Evolutionary conservation across 768 basidiomycete species (phyloP).

Genomic region (Cystobasidium ongulense): DNA sequence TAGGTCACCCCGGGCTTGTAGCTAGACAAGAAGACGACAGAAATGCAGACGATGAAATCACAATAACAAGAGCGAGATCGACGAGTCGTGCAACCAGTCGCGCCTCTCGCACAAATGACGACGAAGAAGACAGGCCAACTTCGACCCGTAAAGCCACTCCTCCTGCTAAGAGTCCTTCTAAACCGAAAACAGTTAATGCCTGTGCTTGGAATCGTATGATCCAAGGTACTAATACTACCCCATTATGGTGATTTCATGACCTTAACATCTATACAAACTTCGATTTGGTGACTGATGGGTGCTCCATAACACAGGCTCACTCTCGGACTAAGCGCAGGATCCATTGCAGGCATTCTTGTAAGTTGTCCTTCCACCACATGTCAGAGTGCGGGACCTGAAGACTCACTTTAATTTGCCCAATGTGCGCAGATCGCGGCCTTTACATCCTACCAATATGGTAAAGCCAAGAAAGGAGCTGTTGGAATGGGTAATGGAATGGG

Average conservation of each 20-base stretch:
- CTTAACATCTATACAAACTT: background rate
- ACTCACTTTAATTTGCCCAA: too few relatives aligned
- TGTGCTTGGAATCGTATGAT: background rate
- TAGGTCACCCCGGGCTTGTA: background rate
- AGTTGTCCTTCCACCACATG: background rate
- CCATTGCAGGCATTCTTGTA: background rate
- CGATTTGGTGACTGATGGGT: too few relatives aligned
- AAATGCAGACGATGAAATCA: background rate
- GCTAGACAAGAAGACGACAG: background rate
- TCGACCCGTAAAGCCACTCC: background rate
- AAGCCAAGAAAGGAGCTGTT: background rate
- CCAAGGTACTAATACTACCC: background rate
- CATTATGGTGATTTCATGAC: background rate
- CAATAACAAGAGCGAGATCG: background rate
- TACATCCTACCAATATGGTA: constrained; percentile 21
- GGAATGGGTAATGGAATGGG: background rate
- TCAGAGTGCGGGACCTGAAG: too few relatives aligned
- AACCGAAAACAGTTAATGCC: background rate
- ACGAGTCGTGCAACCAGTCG: background rate
- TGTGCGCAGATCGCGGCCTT: background rate
- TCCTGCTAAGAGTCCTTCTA: background rate
- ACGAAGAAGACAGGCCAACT: background rate
- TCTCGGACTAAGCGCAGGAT: background rate
- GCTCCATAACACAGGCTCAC: too few relatives aligned
- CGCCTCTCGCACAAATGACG: background rate